These are phyloP conservation scores for Candida loeiensis DNA, from an alignment of 805 yeast species.

Conservation along the genomic window DNA sequence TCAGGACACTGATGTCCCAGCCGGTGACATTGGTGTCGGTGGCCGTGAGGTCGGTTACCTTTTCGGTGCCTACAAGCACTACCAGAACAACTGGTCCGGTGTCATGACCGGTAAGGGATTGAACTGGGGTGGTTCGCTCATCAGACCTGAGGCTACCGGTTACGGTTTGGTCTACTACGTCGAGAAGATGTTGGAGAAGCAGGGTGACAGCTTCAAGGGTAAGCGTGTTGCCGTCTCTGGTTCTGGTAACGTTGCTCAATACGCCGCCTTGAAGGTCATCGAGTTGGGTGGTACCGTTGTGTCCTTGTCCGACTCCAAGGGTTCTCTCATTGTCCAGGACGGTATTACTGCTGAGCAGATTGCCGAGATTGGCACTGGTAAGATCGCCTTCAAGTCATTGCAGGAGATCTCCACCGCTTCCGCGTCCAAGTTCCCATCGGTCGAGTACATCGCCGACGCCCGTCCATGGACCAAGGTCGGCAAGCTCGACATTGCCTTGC, in stretches of 20 bases:
- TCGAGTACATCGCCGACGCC: constrained; percentile 85
- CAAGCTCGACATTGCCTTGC: constrained; percentile 90
- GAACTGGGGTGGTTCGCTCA: constrained; percentile 98
- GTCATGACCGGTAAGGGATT: constrained; percentile 97
- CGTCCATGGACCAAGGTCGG: constrained; percentile 96
- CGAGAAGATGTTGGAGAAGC: constrained; percentile 95
- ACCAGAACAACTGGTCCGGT: constrained; percentile 93
- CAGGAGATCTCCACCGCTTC: constrained; percentile 57
- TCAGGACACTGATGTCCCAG: constrained; percentile 96
- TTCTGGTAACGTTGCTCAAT: constrained; percentile 98
- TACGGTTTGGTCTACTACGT: constrained; percentile 96
- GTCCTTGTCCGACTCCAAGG: constrained; percentile 92
- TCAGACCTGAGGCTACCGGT: constrained; percentile 99
- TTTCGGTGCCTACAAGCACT: constrained; percentile 93
- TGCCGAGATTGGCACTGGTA: constrained; percentile 70
- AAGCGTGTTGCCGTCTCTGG: constrained; percentile 97
- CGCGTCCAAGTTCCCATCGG: constrained; percentile 53
- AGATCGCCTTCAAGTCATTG: constrained; percentile 72
- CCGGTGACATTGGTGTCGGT: constrained; percentile 99
- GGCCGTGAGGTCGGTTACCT: constrained; percentile 93
- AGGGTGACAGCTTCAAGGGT: constrained; percentile 85
- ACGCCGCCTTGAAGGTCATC: constrained; percentile 94
- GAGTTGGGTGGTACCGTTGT: constrained; percentile 96
- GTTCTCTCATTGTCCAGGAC: constrained; percentile 69
- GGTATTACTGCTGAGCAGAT: constrained; percentile 88